Evolutionary conservation across 371 early-diverging fungal species (phyloP).

Genomic region (Rhizopus delemar): DNA sequence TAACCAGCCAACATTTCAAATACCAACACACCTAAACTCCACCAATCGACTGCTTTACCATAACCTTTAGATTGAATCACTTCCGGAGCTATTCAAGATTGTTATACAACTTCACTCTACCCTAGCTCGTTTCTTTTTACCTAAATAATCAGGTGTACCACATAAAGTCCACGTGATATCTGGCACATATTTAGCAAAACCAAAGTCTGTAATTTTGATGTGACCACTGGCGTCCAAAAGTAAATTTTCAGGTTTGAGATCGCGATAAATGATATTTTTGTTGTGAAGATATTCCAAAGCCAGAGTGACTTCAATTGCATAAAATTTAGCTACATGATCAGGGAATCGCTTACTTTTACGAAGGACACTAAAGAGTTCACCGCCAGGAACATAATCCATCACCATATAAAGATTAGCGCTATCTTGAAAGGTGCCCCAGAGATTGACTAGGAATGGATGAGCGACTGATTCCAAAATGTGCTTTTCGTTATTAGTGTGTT

Average conservation of each 20-base stretch:
- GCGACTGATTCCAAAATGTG: conserved; percentile 84
- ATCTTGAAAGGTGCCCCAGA: conserved; percentile 94
- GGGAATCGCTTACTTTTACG: conserved; percentile 80
- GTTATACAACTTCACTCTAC: neutral
- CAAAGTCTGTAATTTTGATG: conserved; percentile 98
- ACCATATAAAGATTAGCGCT: conserved; percentile 85
- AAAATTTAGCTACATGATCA: conserved; percentile 85
- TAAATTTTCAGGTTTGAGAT: conserved; percentile 93
- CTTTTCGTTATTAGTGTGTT: conserved; percentile 97
- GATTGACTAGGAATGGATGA: conserved; percentile 93
- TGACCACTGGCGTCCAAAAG: conserved; percentile 86
- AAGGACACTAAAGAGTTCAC: conserved; percentile 88
- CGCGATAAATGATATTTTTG: conserved; percentile 91
- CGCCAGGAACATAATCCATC: conserved; percentile 97
- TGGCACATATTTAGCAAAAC: conserved; percentile 95
- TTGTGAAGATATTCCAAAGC: conserved; percentile 89
- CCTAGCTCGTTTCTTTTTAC: conserved; percentile 6
- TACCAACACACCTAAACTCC: conserved; percentile 97
- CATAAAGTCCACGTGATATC: conserved; percentile 96
- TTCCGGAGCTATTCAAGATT: conserved; percentile 75
- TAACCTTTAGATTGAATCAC: conserved; percentile 95
- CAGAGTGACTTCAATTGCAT: conserved; percentile 75
- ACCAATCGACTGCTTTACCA: conserved; percentile 96
- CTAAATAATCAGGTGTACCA: conserved; percentile 98
- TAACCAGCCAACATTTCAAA: conserved; percentile 89